phyloP scores from a whole-genome alignment of 192 early-diverging fungal species.

The Funneliformis geosporum region DNA sequence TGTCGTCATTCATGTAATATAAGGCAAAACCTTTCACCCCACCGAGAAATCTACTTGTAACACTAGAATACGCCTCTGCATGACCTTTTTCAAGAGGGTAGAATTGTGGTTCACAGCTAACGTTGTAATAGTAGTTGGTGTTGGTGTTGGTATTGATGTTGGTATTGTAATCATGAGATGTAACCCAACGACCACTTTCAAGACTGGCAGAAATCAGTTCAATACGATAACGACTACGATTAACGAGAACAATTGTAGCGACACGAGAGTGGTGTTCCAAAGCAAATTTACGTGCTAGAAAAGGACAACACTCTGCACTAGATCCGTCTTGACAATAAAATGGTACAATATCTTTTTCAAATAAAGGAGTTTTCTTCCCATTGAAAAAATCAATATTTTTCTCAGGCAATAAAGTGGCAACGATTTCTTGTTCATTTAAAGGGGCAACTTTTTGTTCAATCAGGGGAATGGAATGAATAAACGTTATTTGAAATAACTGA shows the following conservation, averaged over 20 bases:
- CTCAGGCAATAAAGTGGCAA: no score
- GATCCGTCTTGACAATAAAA: neutral
- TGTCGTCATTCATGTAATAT: neutral
- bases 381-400: no score
- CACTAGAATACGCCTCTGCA: constrained; percentile 16
- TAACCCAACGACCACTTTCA: constrained; percentile 23
- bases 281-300: neutral
- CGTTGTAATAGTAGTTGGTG: no score
- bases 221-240: constrained; percentile 2
- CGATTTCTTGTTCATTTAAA: no score
- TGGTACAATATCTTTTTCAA: neutral
- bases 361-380: no score
- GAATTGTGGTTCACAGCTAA: neutral
- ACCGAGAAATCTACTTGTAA: constrained; percentile 21
- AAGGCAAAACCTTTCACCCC: neutral
- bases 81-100: neutral
- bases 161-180: neutral
- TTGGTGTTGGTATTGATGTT: no score
- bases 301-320: neutral
- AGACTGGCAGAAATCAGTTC: neutral
- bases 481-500: no score
- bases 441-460: no score
- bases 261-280: neutral
- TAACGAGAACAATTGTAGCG: constrained; percentile 5
- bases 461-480: no score